Conservation (phyloP, 345 rosid species). For the Aegle marmelos region DNA sequence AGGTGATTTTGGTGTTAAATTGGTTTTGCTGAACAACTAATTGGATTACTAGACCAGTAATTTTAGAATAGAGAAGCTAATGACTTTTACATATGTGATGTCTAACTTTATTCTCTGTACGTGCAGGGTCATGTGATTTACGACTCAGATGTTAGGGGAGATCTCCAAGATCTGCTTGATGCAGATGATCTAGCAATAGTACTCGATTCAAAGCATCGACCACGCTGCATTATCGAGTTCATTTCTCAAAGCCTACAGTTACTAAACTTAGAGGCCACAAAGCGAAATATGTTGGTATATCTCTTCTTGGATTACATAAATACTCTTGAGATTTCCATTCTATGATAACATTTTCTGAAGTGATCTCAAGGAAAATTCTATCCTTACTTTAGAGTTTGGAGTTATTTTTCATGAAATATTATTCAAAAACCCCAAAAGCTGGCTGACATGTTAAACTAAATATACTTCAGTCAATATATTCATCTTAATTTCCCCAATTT, state of each 20-base stretch:
- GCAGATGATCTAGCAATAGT: constrained; percentile 70
- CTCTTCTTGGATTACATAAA: constrained; percentile 10
- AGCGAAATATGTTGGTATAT: constrained; percentile 62
- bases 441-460: neutral
- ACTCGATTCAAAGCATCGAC: constrained; percentile 71
- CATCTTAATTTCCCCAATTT: neutral
- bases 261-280: constrained; percentile 59
- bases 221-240: constrained; percentile 74
- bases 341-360: neutral
- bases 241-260: constrained; percentile 65
- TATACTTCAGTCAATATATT: neutral
- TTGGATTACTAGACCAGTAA: neutral
- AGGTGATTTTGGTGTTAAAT: constrained; percentile 41
- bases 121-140: constrained; percentile 79
- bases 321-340: neutral
- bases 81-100: neutral
- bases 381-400: neutral
- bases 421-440: too few relatives aligned
- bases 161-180: constrained; percentile 60
- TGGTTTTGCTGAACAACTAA: neutral
- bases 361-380: neutral
- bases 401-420: too few relatives aligned
- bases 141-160: constrained; percentile 67
- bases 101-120: neutral
- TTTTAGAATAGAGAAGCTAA: neutral